These are phyloP conservation scores for Hypoxylon sp. DNA, from an alignment of 2,329 filamentous ascomycete species.

Conservation along the genomic window DNA sequence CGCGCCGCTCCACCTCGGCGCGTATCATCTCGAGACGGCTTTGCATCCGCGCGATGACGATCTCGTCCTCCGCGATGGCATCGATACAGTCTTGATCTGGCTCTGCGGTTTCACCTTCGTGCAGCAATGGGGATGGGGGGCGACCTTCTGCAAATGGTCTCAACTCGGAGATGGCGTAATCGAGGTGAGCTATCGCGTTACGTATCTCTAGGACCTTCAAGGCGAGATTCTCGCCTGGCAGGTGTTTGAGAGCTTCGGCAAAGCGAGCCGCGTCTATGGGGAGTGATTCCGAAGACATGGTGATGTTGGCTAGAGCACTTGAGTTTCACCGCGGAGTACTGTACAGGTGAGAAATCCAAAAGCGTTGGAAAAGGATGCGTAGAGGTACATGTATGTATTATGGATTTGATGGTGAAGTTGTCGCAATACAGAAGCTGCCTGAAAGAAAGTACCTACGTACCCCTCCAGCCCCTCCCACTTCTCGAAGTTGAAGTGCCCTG, in stretches of 20 bases:
- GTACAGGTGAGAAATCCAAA: not conserved
- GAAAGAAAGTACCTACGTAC: slow-evolving; percentile 21
- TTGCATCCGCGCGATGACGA: slow-evolving; percentile 75
- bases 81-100: slow-evolving; percentile 79
- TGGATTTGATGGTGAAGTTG: slow-evolving; percentile 27
- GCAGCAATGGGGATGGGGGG: slow-evolving; percentile 53
- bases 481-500: too few relatives aligned
- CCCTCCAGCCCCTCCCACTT: not conserved
- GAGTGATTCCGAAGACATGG: slow-evolving; percentile 71
- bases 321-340: slow-evolving; percentile 1
- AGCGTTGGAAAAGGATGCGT: not conserved
- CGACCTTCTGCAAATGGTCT: slow-evolving; percentile 72
- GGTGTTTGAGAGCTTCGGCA: slow-evolving; percentile 74
- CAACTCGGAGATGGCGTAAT: slow-evolving; percentile 80
- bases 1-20: slow-evolving; percentile 71
- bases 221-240: slow-evolving; percentile 75
- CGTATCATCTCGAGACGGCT: slow-evolving; percentile 74
- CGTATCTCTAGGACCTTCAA: slow-evolving; percentile 81
- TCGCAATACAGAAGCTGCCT: slow-evolving; percentile 47
- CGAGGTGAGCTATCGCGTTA: slow-evolving; percentile 80
- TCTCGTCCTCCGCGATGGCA: slow-evolving; percentile 78
- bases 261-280: slow-evolving; percentile 75
- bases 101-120: slow-evolving; percentile 44
- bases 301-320: slow-evolving; percentile 12
- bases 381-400: too few relatives aligned